Conservation (phyloP, 208 protist genomes). For the Trypanosoma rangeli region DNA sequence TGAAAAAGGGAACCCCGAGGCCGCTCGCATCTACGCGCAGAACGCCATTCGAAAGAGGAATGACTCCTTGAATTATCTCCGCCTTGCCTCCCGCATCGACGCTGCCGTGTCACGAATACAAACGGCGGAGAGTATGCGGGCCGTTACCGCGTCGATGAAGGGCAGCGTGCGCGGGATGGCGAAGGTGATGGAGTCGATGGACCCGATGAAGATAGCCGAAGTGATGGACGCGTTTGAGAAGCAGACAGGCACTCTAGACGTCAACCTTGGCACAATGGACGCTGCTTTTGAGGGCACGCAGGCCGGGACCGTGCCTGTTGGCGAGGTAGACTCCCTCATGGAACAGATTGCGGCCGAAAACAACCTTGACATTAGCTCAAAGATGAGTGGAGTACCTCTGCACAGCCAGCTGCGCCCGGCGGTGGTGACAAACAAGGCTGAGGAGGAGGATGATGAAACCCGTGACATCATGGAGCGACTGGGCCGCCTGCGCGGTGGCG, state of each 20-base stretch:
- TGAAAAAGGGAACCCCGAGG: slow-evolving; percentile 96
- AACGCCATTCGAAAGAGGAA: slow-evolving; percentile 98
- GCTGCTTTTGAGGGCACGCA: slow-evolving; percentile 90
- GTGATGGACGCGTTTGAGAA: slow-evolving; percentile 98
- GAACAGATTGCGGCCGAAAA: slow-evolving; percentile 95
- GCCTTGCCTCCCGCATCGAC: slow-evolving; percentile 95
- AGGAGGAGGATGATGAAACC: slow-evolving; percentile 51
- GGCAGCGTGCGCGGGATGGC: slow-evolving; percentile 95
- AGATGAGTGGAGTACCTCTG: slow-evolving; percentile 46
- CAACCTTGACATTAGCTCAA: slow-evolving; percentile 87
- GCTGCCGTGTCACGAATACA: slow-evolving; percentile 95
- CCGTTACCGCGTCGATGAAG: slow-evolving; percentile 93
- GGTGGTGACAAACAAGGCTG: neutral
- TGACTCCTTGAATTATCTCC: slow-evolving; percentile 95
- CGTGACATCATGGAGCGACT: slow-evolving; percentile 51
- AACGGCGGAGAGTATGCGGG: slow-evolving; percentile 91
- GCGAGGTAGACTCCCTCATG: slow-evolving; percentile 91
- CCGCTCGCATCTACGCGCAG: slow-evolving; percentile 98
- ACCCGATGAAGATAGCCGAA: slow-evolving; percentile 86
- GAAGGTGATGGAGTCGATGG: slow-evolving; percentile 92
- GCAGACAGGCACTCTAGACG: slow-evolving; percentile 96
- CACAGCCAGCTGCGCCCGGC: slow-evolving; percentile 21
- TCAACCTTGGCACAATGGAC: slow-evolving; percentile 93
- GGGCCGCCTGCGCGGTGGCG: slow-evolving; percentile 42
- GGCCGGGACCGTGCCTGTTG: slow-evolving; percentile 84